Evolutionary conservation across 2,329 filamentous ascomycete species (phyloP).

Genomic region (Fusarium sp.): DNA sequence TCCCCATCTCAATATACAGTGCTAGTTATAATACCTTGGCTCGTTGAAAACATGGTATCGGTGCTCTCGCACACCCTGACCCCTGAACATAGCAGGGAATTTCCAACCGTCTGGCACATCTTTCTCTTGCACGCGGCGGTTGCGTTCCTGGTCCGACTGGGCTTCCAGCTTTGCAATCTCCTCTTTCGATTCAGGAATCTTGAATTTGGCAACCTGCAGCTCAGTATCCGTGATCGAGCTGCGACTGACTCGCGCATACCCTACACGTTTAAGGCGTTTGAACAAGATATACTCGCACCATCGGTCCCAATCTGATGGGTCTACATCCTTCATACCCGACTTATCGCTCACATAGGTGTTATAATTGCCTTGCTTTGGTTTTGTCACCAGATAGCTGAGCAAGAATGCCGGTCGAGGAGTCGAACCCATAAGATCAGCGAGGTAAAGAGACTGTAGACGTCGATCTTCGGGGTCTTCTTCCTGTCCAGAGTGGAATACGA

Average conservation of each 20-base stretch:
- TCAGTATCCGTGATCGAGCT: conserved; percentile 97
- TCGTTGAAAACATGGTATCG: conserved; percentile 95
- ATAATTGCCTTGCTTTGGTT: conserved; percentile 93
- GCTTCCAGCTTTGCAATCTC: conserved; percentile 62
- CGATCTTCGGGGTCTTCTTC: conserved; percentile 96
- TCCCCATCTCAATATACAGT: not conserved
- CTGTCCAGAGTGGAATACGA: conserved; percentile 98
- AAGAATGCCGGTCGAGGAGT: conserved; percentile 85
- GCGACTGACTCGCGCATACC: conserved; percentile 90
- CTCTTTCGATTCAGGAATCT: conserved; percentile 76
- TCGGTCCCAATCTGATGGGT: conserved; percentile 91
- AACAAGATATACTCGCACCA: conserved; percentile 99
- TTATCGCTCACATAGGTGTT: conserved; percentile 90
- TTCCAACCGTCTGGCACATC: conserved; percentile 81
- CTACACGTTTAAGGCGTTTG: conserved; percentile 86
- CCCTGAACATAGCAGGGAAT: conserved; percentile 88
- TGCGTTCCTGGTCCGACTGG: conserved; percentile 66
- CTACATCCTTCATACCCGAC: conserved; percentile 96
- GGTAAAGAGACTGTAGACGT: conserved; percentile 85
- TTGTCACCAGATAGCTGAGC: conserved; percentile 92
- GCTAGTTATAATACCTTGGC: conserved; percentile 75
- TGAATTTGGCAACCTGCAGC: conserved; percentile 95
- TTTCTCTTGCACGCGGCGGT: conserved; percentile 73
- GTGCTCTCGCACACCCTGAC: conserved; percentile 89
- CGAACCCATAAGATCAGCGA: conserved; percentile 88